Conservation (phyloP, 371 early-diverging fungal species). For the Apophysomyces variabilis region DNA sequence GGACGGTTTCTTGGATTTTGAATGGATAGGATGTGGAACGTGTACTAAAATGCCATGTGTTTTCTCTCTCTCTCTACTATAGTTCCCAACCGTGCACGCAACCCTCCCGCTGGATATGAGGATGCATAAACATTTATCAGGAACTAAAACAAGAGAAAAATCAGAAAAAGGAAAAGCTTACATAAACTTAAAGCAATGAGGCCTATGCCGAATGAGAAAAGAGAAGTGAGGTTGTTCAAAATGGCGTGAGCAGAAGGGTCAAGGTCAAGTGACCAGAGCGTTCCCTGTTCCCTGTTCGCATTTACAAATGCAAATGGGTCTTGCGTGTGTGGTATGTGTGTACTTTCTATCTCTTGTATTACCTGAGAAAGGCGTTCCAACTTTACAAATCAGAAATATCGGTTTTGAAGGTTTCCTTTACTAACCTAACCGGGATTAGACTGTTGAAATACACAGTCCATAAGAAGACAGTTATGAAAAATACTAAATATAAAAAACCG, state of each 20-base stretch:
- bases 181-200: slow-evolving; percentile 2
- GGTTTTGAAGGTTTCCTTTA: neutral
- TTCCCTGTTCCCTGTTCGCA: neutral
- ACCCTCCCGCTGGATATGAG: slow-evolving; percentile 52
- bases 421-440: slow-evolving; percentile 1
- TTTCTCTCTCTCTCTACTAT: slow-evolving; percentile 1
- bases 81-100: slow-evolving; percentile 54
- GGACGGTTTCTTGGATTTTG: neutral
- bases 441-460: neutral
- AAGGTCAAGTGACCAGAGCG: neutral
- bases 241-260: slow-evolving; percentile 8
- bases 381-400: neutral
- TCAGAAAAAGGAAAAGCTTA: slow-evolving; percentile 7
- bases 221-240: neutral
- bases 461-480: too few species aligned
- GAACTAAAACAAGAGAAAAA: neutral
- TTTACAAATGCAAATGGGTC: neutral
- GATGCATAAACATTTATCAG: slow-evolving; percentile 27
- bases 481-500: neutral
- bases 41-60: neutral
- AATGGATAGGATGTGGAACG: neutral
- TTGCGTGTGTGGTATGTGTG: too few species aligned
- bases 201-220: slow-evolving; percentile 2
- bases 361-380: neutral
- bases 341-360: neutral